These are phyloP conservation scores for Psilocybe sp. DNA, from an alignment of 768 basidiomycete species.

Conservation along the genomic window DNA sequence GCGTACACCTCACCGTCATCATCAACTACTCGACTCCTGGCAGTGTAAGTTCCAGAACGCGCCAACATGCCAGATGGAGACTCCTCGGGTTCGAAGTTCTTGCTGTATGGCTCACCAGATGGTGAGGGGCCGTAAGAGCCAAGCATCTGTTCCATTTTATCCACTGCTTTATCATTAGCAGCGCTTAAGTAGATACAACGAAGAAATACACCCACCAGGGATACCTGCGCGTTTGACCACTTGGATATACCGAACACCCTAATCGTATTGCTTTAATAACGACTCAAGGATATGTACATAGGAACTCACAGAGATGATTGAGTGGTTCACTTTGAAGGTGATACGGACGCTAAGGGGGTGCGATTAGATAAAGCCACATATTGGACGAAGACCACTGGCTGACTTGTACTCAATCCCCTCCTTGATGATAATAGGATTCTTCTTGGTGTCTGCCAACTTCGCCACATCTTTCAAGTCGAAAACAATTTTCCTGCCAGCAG, in stretches of 20 bases:
- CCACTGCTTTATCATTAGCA: slow-evolving; percentile 50
- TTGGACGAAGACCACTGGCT: slow-evolving; percentile 15
- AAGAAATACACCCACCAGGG: slow-evolving; percentile 45
- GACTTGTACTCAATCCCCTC: slow-evolving; percentile 90
- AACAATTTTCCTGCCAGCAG: slow-evolving; percentile 52
- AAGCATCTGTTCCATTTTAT: slow-evolving; percentile 91
- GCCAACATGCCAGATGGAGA: slow-evolving; percentile 80
- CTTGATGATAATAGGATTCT: slow-evolving; percentile 76
- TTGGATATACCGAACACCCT: slow-evolving; percentile 88
- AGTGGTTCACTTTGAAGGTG: slow-evolving; percentile 84
- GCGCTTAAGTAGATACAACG: neutral
- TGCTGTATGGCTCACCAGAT: slow-evolving; percentile 61
- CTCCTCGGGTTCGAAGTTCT: slow-evolving; percentile 74
- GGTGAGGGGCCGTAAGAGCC: slow-evolving; percentile 85
- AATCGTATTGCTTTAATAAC: slow-evolving; percentile 3
- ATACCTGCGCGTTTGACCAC: slow-evolving; percentile 79
- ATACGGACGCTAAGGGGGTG: slow-evolving; percentile 60
- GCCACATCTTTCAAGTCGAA: slow-evolving; percentile 62
- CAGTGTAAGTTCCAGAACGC: slow-evolving; percentile 74
- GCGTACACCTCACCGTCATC: slow-evolving; percentile 83
- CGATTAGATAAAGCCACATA: slow-evolving; percentile 3
- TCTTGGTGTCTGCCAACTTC: slow-evolving; percentile 56
- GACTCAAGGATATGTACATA: slow-evolving; percentile 7
- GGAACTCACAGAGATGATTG: slow-evolving; percentile 72
- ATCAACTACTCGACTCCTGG: slow-evolving; percentile 81